Base-by-base conservation (phyloP, 345 rosid species). In the Nasturtium officinale region DNA sequence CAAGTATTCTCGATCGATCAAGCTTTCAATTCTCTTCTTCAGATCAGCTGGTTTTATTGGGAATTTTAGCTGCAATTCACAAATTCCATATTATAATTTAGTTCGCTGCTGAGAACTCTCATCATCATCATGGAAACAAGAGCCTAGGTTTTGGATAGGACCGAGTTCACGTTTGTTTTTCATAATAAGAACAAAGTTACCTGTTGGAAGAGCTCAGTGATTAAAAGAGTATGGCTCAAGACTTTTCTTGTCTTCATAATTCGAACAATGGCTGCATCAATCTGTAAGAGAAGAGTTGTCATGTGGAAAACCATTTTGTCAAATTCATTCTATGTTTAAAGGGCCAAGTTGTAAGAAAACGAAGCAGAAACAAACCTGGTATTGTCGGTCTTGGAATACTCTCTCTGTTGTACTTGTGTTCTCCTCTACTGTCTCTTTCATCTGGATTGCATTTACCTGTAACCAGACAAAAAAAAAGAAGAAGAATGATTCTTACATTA, bases 141-240 rank as follows among this genome's bases (percentile, higher is more conserved):
- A 29, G 32, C 23, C 65, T n/a, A 56, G 46, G 17, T 37, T 37
- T 37, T 43, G 9, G 43, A 18, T 12, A 21, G 20, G 21, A 65
- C 25, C 32, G 0, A 33, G 29, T 29, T 64, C 54, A 63, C 10
- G n/a, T 16, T 43, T 6, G 33, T 30, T 30, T 9, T 33, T 3
- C n/a, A 12, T 38, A 11, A 38, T 12, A 38, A 5, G 17, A 59
- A 66, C 43, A 7, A 38, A 48, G 6, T 81, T 87, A 89, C 99
- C 98, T 91, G 99, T 81, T 95, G 98, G 81, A 95, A 95, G 75
- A 95, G 97, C 82, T 95, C 99, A n/a, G 99, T 95, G 72, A 95
- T 95, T 57, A 95, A 79, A 79, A 91, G 99, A 4, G 99, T 95
- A 85, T 95, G 99, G 75, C 99, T 95, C 23, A 91, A 85, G 56